phyloP scores from a whole-genome alignment of 176 grass and related monocot genomes.

The Poa pratensis region DNA sequence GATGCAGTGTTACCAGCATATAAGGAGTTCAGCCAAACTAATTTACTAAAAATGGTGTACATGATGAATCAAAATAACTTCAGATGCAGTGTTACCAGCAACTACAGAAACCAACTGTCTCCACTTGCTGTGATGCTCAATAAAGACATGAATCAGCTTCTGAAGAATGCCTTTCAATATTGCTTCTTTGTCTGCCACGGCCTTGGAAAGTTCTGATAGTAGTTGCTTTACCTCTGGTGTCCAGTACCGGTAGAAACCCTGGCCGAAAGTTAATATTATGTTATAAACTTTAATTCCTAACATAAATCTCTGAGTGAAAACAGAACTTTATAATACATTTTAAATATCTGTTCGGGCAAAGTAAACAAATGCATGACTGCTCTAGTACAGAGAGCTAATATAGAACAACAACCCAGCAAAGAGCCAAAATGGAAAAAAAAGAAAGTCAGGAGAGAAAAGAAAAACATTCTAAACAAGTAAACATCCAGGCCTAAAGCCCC shows the following conservation, averaged over 20 bases:
- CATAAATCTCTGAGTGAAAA: slow-evolving; percentile 15
- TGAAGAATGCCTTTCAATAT: slow-evolving; percentile 92
- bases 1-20: too few relatives aligned
- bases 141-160: slow-evolving; percentile 74
- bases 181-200: slow-evolving; percentile 84
- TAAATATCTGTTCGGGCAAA: slow-evolving; percentile 20
- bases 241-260: slow-evolving; percentile 90
- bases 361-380: slow-evolving; percentile 18
- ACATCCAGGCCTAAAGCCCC: neutral
- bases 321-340: neutral
- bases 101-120: slow-evolving; percentile 79
- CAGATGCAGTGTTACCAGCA: slow-evolving; percentile 61
- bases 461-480: too few relatives aligned
- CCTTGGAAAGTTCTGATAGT: slow-evolving; percentile 78
- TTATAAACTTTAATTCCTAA: slow-evolving; percentile 27
- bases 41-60: slow-evolving; percentile 35
- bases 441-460: too few relatives aligned
- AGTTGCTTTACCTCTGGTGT: slow-evolving; percentile 88
- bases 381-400: slow-evolving; percentile 7
- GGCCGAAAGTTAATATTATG: slow-evolving; percentile 25
- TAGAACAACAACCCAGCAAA: neutral
- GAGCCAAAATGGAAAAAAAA: slow-evolving; percentile 26
- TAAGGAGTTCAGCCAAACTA: slow-evolving; percentile 5
- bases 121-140: slow-evolving; percentile 86
- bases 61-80: slow-evolving; percentile 12